Percentiles rank a stretch among this genome's conserved stretches.
Evolutionary conservation across 495 filamentous ascomycete species (phyloP).

Genomic region (Aspergillus wentii): DNA sequence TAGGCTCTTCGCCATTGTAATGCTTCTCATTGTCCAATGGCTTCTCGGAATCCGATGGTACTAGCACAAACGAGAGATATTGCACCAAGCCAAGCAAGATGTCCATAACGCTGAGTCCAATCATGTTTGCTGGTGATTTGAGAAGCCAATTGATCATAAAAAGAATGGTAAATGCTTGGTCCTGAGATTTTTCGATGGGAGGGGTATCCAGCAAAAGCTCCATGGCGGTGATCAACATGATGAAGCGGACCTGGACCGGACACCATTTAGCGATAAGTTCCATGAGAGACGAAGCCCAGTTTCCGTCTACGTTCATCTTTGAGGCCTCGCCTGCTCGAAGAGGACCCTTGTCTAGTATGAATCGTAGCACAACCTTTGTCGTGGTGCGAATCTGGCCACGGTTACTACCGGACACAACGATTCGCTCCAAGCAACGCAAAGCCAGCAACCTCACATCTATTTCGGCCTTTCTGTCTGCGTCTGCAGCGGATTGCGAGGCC

Average conservation of each 20-base stretch:
- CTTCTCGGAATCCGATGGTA: slow-evolving; percentile 44
- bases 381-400: slow-evolving; percentile 71
- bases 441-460: slow-evolving; percentile 81
- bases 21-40: slow-evolving; percentile 11
- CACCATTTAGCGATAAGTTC: slow-evolving; percentile 75
- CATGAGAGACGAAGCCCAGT: slow-evolving; percentile 77
- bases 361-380: slow-evolving; percentile 63
- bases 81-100: slow-evolving; percentile 75
- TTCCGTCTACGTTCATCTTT: slow-evolving; percentile 38
- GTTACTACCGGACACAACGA: slow-evolving; percentile 69
- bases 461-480: slow-evolving; percentile 81
- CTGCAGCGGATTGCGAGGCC: slow-evolving; percentile 68
- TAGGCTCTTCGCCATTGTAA: slow-evolving; percentile 18
- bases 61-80: slow-evolving; percentile 69
- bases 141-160: slow-evolving; percentile 76
- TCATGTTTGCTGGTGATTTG: slow-evolving; percentile 83
- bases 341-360: slow-evolving; percentile 55
- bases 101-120: slow-evolving; percentile 91
- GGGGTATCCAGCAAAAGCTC: slow-evolving; percentile 63
- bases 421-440: slow-evolving; percentile 72
- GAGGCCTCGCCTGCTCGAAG: background rate
- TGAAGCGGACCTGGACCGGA: slow-evolving; percentile 85
- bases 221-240: slow-evolving; percentile 75
- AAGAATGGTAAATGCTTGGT: slow-evolving; percentile 65
- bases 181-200: slow-evolving; percentile 59